phyloP scores from a whole-genome alignment of 768 basidiomycete species.

The Naganishia onofrii region DNA sequence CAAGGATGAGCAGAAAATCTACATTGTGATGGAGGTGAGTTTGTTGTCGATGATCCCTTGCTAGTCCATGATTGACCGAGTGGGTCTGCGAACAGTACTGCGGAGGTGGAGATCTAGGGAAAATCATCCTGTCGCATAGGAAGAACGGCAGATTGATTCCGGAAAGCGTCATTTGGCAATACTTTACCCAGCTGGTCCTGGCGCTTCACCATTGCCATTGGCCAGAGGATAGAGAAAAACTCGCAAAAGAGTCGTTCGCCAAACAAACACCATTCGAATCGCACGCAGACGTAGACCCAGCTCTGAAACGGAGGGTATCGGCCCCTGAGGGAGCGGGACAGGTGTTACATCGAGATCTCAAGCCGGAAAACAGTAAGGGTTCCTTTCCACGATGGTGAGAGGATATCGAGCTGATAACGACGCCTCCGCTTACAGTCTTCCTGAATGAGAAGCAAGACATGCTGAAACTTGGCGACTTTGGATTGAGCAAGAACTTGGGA shows the following conservation, averaged over 20 bases:
- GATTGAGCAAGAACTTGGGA: slow-evolving; percentile 84
- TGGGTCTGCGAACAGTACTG: slow-evolving; percentile 62
- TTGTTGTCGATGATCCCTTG: background rate
- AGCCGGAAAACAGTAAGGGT: slow-evolving; percentile 85
- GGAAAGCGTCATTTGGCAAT: slow-evolving; percentile 93
- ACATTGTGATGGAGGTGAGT: slow-evolving; percentile 89
- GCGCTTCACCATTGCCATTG: slow-evolving; percentile 92
- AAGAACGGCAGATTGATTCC: slow-evolving; percentile 64
- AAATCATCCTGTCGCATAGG: slow-evolving; percentile 66
- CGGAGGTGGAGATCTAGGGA: slow-evolving; percentile 89
- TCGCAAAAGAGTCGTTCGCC: slow-evolving; percentile 13
- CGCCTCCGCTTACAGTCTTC: slow-evolving; percentile 65
- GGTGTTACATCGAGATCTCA: slow-evolving; percentile 89
- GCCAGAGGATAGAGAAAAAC: slow-evolving; percentile 58
- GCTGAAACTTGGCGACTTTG: slow-evolving; percentile 97
- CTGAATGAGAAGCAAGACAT: slow-evolving; percentile 66
- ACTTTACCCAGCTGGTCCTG: slow-evolving; percentile 86
- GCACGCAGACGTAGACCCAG: background rate
- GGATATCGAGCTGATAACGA: background rate
- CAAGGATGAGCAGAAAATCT: slow-evolving; percentile 81
- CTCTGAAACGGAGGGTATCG: slow-evolving; percentile 14
- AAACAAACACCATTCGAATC: background rate
- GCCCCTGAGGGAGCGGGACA: slow-evolving; percentile 36
- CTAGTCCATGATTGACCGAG: no score
- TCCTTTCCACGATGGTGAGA: background rate